Evolutionary conservation across 176 grass and related monocot genomes (phyloP), one percentile per base, ranked within the genome.

Genomic region (Avena sativa): DNA sequence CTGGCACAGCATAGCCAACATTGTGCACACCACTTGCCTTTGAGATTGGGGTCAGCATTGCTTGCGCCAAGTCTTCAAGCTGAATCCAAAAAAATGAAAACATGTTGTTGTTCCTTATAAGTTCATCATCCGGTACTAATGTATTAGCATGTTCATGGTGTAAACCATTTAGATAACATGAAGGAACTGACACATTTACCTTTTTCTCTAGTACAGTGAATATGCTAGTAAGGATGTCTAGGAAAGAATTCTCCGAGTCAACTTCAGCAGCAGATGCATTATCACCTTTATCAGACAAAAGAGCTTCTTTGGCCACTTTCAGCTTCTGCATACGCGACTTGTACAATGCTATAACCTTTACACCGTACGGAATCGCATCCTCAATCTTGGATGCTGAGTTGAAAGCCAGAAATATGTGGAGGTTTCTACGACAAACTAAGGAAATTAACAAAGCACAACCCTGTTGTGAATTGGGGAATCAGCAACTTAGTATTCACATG

Each of bases 121-220:
- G 60, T 69, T 32, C 32, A 61, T 43, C 40, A 88, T 68, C 84
- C n/a, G 74, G 28, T 65, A 25, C 9, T 23, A 23, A 9, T 4
- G 59, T 25, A 62, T 62, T 62, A 62, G 59, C 12, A 62, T 7
- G 59, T 62, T 62, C 59, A 62, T 3, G n/a, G 23, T 1, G n/a
- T 3, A 62, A 74, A n/a, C 40, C 40, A 43, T 43, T 7, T 43
- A 43, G 40, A 6, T 43, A 43, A 43, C 72, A 66, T 74, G 17
- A 71, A 76, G 34, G 30, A 17, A 71, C 32, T 0, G 51, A 48
- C 28, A 28, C 56, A 81, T 62, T 79, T 97, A 98, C 93, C 95
- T 98, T 95, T 75, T 95, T 89, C 79, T 92, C 91, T 20, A 98
- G 91, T n/a, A 93, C 93, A 93, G 74, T 74, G 21, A 90, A 85